Evolutionary conservation across 2,329 filamentous ascomycete species (phyloP), one percentile per base, ranked within the genome.

Genomic region (Pseudogymnoascus sp.): DNA sequence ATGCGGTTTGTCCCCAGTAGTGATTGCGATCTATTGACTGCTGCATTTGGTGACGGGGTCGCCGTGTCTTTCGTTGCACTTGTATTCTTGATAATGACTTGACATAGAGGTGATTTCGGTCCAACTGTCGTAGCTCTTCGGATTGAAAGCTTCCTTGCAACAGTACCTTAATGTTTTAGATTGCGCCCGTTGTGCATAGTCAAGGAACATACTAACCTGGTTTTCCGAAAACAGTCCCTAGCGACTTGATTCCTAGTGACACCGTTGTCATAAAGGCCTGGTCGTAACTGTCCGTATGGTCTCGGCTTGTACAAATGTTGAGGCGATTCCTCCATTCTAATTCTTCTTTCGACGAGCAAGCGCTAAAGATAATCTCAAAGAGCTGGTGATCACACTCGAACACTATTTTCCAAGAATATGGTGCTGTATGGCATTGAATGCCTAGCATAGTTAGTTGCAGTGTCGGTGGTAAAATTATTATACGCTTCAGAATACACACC

Each of bases 321-420:
- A 96, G 78, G n/a, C 87, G 83, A 14, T 78, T 80, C 66, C 88
- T 87, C 93, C 95, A 99, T 69, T 88, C 85, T 53, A 83, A 78
- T 70, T 95, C 91, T 73, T 99, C 93, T 42, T 83, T 85, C 0
- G 85, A 80, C 1, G 89, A 93, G 70, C 92, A 96, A 37, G 92
- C 93, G 67, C 89, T 96, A 77, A 96, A 81, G 42, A 97, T 86
- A 14, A 96, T 76, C 75, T 97, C 93, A 72, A 90, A 93, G 62
- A 93, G 79, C 65, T 89, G 86, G 67, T 89, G 84, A 63, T 89
- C 82, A 67, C 85, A 84, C 72, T 95, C 88, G 70, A 97, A 97
- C 2, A 91, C 81, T 10, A 97, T 71, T 73, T 97, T 99, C 93
- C 93, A 97, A 1, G 92, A 95, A 73, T 90, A 90, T 0, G 90